Evolutionary conservation across 2,329 filamentous ascomycete species (phyloP).

Genomic region (Zymoseptoria passerinii): DNA sequence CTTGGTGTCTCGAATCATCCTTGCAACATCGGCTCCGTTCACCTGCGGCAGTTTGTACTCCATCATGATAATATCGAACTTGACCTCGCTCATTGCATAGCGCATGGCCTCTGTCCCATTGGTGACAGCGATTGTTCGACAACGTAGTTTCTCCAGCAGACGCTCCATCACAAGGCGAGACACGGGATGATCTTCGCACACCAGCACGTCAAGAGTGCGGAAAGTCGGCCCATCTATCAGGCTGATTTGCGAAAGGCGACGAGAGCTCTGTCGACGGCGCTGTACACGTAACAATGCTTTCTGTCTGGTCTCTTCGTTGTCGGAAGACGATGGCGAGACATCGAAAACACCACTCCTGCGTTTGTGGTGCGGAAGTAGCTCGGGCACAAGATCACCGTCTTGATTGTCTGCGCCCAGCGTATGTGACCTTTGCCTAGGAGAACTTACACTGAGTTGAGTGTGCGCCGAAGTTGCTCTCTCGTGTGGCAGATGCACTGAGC

Average conservation of each 20-base stretch:
- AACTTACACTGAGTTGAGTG: conserved; percentile 32
- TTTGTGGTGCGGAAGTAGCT: conserved; percentile 55
- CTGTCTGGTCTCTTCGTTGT: conserved; percentile 89
- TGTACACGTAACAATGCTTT: conserved; percentile 89
- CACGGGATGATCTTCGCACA: conserved; percentile 96
- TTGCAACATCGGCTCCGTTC: conserved; percentile 87
- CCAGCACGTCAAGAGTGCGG: conserved; percentile 83
- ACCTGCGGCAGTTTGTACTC: conserved; percentile 94
- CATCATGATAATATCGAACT: conserved; percentile 98
- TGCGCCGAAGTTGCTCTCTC: conserved; percentile 28
- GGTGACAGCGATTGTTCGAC: conserved; percentile 82
- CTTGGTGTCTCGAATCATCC: conserved; percentile 96
- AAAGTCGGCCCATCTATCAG: conserved; percentile 78
- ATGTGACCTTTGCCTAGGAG: conserved; percentile 69
- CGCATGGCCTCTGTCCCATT: conserved; percentile 88
- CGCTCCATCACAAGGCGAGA: conserved; percentile 99
- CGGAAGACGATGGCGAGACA: conserved; percentile 92
- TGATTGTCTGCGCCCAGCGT: conserved; percentile 75
- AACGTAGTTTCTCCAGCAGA: conserved; percentile 86
- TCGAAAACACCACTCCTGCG: conserved; percentile 91
- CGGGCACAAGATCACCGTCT: conserved; percentile 70
- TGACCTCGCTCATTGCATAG: conserved; percentile 92
- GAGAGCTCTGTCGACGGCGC: conserved; percentile 86
- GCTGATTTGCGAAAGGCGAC: conserved; percentile 84
- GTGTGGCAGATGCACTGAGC: conserved; percentile 42